A percentile compares a stretch with the other conserved stretches of the same genome.
phyloP scores from a whole-genome alignment of 495 filamentous ascomycete species.

The Monascus purpureus region DNA sequence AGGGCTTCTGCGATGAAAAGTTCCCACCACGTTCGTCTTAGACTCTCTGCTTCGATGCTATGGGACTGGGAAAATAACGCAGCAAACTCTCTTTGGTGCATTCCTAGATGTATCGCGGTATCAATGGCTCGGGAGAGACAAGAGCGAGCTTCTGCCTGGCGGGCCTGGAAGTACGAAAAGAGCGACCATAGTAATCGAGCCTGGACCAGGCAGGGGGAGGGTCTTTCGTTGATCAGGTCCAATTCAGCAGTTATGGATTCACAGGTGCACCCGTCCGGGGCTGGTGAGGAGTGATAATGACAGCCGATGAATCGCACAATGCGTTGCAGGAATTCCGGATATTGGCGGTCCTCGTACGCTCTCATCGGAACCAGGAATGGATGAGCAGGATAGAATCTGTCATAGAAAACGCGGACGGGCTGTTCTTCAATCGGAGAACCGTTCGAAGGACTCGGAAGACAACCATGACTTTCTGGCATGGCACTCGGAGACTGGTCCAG shows the following conservation, averaged over 20 bases:
- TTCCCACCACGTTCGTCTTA: constrained; percentile 4
- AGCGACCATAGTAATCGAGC: constrained; percentile 1
- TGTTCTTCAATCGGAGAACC: too few relatives aligned
- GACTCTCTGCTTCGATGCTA: constrained; percentile 2
- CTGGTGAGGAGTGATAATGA: too few relatives aligned
- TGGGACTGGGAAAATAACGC: not conserved
- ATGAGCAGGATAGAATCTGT: constrained; percentile 3
- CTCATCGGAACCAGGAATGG: constrained; percentile 2
- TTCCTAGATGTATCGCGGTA: constrained; percentile 2
- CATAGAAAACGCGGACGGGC: constrained; percentile 3
- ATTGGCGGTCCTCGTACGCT: constrained; percentile 3
- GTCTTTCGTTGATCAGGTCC: not conserved
- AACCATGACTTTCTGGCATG: too few relatives aligned
- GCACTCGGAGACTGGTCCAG: too few relatives aligned
- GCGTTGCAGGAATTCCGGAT: constrained; percentile 3
- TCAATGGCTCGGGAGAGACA: constrained; percentile 1
- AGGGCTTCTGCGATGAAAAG: constrained; percentile 2
- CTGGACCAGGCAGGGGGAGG: constrained; percentile 2
- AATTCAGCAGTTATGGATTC: not conserved
- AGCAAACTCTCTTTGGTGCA: constrained; percentile 1
- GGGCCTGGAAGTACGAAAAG: not conserved
- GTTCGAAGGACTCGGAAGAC: too few relatives aligned
- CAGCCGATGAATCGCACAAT: constrained; percentile 7
- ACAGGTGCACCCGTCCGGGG: not conserved
- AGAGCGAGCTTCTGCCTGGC: not conserved